phyloP scores from a whole-genome alignment of 75 land plant species.

The Gnetum montanum region DNA sequence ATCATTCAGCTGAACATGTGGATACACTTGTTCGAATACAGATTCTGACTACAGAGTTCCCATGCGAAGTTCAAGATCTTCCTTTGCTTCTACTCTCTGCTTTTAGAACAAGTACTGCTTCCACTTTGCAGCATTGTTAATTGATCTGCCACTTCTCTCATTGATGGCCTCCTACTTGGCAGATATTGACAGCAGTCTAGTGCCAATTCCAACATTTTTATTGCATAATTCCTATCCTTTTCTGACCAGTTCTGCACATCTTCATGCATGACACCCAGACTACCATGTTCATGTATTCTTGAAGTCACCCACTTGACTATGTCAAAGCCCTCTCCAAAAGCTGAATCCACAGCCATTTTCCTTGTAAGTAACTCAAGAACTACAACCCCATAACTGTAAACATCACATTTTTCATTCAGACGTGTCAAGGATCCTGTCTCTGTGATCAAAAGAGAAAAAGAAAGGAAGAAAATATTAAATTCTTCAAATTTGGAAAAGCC shows the following conservation, averaged over 20 bases:
- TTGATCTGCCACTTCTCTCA: constrained; percentile 29
- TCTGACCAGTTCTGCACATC: constrained; percentile 15
- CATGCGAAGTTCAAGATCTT: background rate
- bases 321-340: constrained; percentile 34
- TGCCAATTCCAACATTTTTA: constrained; percentile 25
- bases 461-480: too few species aligned
- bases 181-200: constrained; percentile 19
- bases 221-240: constrained; percentile 18
- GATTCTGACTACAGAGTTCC: too few species aligned
- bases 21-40: too few species aligned
- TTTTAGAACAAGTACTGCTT: background rate
- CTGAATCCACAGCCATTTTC: constrained; percentile 26
- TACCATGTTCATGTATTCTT: constrained; percentile 12
- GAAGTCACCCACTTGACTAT: constrained; percentile 25
- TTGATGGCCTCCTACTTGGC: constrained; percentile 26
- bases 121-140: constrained; percentile 6
- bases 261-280: constrained; percentile 16
- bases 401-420: constrained; percentile 37
- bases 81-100: background rate
- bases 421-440: constrained; percentile 22
- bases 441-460: constrained; percentile 6
- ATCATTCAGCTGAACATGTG: too few species aligned
- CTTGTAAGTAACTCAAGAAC: constrained; percentile 45
- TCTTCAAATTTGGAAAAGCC: too few species aligned
- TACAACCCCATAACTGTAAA: constrained; percentile 49